Percentiles rank a stretch among this genome's conserved stretches.
Evolutionary conservation across 176 grass and related monocot genomes (phyloP).

Genomic region (Hordeum vulgare): DNA sequence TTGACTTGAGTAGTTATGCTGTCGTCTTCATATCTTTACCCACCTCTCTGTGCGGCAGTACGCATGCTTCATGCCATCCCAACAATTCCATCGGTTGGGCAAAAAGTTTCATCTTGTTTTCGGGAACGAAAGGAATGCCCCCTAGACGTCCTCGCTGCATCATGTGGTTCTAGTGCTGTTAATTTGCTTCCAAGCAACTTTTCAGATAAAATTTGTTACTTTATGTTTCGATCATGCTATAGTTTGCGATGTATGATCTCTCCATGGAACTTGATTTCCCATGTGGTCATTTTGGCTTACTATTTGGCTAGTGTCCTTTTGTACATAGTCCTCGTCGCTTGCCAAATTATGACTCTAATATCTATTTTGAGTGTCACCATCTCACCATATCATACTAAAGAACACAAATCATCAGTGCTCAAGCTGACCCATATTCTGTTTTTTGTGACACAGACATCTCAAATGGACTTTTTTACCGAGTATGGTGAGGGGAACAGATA

Average conservation of each 20-base stretch:
- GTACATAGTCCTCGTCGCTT: neutral
- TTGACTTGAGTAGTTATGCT: neutral
- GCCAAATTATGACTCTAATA: neutral
- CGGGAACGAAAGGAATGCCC: neutral
- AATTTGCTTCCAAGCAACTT: neutral
- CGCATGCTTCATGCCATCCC: neutral
- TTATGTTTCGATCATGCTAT: neutral
- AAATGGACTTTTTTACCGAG: constrained; percentile 88
- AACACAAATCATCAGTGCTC: neutral
- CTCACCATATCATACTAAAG: neutral
- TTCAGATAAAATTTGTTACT: neutral
- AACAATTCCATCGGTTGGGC: neutral
- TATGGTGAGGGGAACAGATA: constrained; percentile 92
- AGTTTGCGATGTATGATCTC: neutral
- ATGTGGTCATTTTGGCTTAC: neutral
- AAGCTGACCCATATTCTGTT: neutral
- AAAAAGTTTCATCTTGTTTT: neutral
- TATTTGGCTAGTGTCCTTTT: neutral
- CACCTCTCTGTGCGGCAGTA: neutral
- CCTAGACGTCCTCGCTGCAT: neutral
- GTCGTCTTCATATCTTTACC: neutral
- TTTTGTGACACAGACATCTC: constrained; percentile 38
- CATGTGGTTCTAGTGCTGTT: neutral
- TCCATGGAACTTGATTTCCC: neutral
- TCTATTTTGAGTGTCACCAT: neutral